Evolutionary conservation across 495 filamentous ascomycete species (phyloP).

Genomic region (Patellaria atrata): DNA sequence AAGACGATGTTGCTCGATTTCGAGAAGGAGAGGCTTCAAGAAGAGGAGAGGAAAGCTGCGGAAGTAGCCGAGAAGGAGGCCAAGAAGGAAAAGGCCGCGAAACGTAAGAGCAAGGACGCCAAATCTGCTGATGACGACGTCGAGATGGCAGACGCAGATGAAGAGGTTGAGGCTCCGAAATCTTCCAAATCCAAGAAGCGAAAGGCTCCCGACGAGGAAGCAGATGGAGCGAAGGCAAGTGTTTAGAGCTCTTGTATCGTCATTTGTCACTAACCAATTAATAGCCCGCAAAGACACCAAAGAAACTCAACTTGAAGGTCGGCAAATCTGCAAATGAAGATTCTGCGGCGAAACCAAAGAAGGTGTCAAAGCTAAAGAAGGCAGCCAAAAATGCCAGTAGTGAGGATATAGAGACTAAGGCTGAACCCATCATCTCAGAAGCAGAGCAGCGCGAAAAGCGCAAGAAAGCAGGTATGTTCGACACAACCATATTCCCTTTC

Average conservation of each 20-base stretch:
- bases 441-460: slow-evolving; percentile 46
- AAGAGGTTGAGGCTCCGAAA: slow-evolving; percentile 32
- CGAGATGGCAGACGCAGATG: slow-evolving; percentile 59
- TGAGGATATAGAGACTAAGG: slow-evolving; percentile 34
- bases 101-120: slow-evolving; percentile 29
- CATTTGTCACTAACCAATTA: slow-evolving; percentile 1
- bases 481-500: slow-evolving; percentile 32
- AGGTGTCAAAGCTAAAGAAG: slow-evolving; percentile 36
- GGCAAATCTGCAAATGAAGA: slow-evolving; percentile 30
- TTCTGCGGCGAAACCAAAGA: slow-evolving; percentile 31
- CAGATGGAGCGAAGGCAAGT: slow-evolving; percentile 51
- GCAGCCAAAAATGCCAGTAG: slow-evolving; percentile 47
- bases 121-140: slow-evolving; percentile 50
- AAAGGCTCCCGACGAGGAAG: slow-evolving; percentile 47
- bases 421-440: slow-evolving; percentile 39
- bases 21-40: slow-evolving; percentile 40
- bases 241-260: not conserved
- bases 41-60: slow-evolving; percentile 42
- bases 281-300: slow-evolving; percentile 44
- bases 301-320: slow-evolving; percentile 44
- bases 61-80: slow-evolving; percentile 35
- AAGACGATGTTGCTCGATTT: slow-evolving; percentile 55
- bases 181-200: slow-evolving; percentile 48
- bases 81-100: slow-evolving; percentile 38
- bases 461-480: slow-evolving; percentile 40